A percentile compares a stretch with the other conserved stretches of the same genome.
Conservation (phyloP, 176 grass and related monocot species). For the Avena eriantha region DNA sequence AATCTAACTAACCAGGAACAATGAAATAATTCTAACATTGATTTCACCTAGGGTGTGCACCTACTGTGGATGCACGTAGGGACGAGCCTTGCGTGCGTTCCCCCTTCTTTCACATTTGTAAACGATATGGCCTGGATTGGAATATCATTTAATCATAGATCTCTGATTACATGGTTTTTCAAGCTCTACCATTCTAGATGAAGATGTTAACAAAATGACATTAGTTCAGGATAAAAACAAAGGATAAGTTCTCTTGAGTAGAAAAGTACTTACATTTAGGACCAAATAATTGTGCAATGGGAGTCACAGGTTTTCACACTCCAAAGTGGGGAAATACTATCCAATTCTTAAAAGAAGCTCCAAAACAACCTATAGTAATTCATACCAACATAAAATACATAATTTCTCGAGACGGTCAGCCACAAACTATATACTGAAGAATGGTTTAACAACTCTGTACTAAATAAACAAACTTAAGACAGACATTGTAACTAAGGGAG, state of each 20-base stretch:
- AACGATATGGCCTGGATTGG: too few relatives aligned
- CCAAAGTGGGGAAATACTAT: conserved; percentile 48
- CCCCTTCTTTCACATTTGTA: too few relatives aligned
- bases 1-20: too few relatives aligned
- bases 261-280: conserved; percentile 56
- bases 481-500: conserved; percentile 60
- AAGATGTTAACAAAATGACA: conserved; percentile 45
- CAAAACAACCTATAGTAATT: conserved; percentile 64
- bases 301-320: conserved; percentile 51
- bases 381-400: conserved; percentile 26
- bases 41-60: too few relatives aligned
- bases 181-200: conserved; percentile 54
- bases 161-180: not conserved
- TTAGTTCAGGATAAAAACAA: conserved; percentile 26
- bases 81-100: too few relatives aligned
- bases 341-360: conserved; percentile 72
- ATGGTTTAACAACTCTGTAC: conserved; percentile 8
- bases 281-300: conserved; percentile 71
- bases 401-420: conserved; percentile 36
- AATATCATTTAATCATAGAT: too few relatives aligned
- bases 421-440: conserved; percentile 1
- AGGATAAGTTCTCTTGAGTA: not conserved
- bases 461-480: conserved; percentile 31
- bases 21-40: too few relatives aligned
- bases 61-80: too few relatives aligned